Conservation (phyloP, 2,329 filamentous ascomycete genomes). For the Xylaria sp. region DNA sequence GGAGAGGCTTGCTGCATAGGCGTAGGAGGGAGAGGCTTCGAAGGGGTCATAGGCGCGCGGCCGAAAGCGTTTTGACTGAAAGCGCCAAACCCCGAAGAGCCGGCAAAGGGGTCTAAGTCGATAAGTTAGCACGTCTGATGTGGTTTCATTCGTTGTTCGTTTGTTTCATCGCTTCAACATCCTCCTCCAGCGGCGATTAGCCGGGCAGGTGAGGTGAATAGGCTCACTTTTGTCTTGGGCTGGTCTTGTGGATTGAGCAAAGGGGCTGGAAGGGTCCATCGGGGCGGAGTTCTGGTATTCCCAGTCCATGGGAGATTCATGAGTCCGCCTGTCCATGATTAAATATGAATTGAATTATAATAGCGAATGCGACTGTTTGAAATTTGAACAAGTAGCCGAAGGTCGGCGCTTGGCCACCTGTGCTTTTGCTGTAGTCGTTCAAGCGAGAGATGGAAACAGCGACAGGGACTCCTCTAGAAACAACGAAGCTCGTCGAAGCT, state of each 20-base stretch:
- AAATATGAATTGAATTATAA: background rate
- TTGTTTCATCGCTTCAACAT: slow-evolving; percentile 14
- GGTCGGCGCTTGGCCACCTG: background rate
- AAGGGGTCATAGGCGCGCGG: slow-evolving; percentile 44
- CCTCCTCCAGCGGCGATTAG: too few species aligned
- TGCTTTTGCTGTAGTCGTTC: background rate
- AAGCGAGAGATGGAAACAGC: background rate
- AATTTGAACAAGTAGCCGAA: background rate
- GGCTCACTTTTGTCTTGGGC: slow-evolving; percentile 50
- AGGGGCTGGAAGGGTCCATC: slow-evolving; percentile 66
- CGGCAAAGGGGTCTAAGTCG: slow-evolving; percentile 42
- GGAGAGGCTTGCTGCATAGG: slow-evolving; percentile 40
- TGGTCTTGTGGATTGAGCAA: slow-evolving; percentile 57
- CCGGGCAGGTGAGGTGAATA: background rate
- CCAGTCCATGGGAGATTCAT: slow-evolving; percentile 70
- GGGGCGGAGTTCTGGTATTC: slow-evolving; percentile 65
- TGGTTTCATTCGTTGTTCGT: background rate
- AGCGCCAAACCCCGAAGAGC: slow-evolving; percentile 45
- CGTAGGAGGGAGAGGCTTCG: slow-evolving; percentile 46
- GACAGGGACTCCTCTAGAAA: background rate
- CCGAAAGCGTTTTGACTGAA: slow-evolving; percentile 43
- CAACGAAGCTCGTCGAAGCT: background rate
- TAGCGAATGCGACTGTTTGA: slow-evolving; percentile 7
- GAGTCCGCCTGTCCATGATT: slow-evolving; percentile 60
- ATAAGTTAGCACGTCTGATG: slow-evolving; percentile 31